Conservation (phyloP, 305 asterid species). For the Lippia alba region DNA sequence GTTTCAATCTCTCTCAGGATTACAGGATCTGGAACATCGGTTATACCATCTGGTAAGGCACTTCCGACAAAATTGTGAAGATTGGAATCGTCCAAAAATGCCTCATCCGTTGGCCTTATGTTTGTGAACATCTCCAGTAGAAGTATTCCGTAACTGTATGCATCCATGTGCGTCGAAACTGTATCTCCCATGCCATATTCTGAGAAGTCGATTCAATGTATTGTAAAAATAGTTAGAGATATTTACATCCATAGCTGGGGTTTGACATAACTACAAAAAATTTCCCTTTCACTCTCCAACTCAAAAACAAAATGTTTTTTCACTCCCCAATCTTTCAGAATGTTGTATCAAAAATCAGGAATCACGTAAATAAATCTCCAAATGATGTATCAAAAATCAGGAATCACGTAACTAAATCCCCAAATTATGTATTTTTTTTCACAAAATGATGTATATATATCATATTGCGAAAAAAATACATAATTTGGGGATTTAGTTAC, state of each 20-base stretch:
- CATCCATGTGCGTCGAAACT: constrained; percentile 10
- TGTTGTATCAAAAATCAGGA: no score
- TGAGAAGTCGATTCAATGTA: not conserved
- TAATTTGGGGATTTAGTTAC: no score
- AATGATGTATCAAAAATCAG: no score
- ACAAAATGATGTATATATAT: no score
- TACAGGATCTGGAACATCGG: constrained; percentile 1
- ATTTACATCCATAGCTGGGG: not conserved
- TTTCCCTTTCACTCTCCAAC: no score
- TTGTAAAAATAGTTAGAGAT: not conserved
- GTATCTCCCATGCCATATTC: constrained; percentile 33
- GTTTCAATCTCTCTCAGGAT: not conserved
- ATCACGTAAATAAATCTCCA: no score
- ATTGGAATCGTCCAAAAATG: constrained; percentile 11
- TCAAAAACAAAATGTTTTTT: no score
- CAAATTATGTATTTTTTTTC: no score
- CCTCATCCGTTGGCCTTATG: constrained; percentile 34
- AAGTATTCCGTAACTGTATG: constrained; percentile 32
- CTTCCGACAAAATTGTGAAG: constrained; percentile 21
- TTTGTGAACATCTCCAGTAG: constrained; percentile 34
- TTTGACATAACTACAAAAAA: no score
- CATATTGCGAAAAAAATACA: no score
- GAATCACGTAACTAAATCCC: no score
- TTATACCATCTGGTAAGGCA: not conserved
- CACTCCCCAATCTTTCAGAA: no score